phyloP scores from a whole-genome alignment of 306 rosid species.

The Vigna radiata region DNA sequence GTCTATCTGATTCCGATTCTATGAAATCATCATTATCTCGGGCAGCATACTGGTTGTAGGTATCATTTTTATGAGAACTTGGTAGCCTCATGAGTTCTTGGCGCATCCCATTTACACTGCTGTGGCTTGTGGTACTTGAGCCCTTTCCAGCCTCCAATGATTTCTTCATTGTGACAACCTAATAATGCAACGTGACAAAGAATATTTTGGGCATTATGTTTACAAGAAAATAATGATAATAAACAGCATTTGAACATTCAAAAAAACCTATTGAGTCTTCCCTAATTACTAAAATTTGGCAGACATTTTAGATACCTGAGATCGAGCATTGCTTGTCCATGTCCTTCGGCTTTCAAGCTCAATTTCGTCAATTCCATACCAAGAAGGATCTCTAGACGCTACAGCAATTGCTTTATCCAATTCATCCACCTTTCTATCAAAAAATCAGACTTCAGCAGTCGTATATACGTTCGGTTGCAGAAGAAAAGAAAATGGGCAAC shows the following conservation, averaged over 20 bases:
- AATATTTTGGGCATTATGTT: slow-evolving; percentile 6
- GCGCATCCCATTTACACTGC: slow-evolving; percentile 65
- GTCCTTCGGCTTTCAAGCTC: slow-evolving; percentile 89
- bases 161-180: slow-evolving; percentile 76
- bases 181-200: slow-evolving; percentile 33
- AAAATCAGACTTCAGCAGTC: slow-evolving; percentile 69
- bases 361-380: slow-evolving; percentile 83
- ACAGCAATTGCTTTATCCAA: slow-evolving; percentile 91
- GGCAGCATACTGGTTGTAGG: slow-evolving; percentile 62
- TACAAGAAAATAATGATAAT: background rate
- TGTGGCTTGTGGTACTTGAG: slow-evolving; percentile 48
- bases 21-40: slow-evolving; percentile 77
- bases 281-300: slow-evolving; percentile 35
- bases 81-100: slow-evolving; percentile 89
- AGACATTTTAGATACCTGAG: slow-evolving; percentile 66
- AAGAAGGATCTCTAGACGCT: slow-evolving; percentile 85
- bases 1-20: slow-evolving; percentile 91
- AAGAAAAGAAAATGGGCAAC: background rate
- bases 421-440: slow-evolving; percentile 98
- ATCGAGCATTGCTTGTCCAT: slow-evolving; percentile 86
- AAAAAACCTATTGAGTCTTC: slow-evolving; percentile 18
- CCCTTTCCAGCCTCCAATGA: slow-evolving; percentile 67
- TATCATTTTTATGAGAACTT: slow-evolving; percentile 57
- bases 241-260: background rate
- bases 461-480: slow-evolving; percentile 26